Evolutionary conservation across 345 rosid species (phyloP).

Genomic region (Firmiana major): DNA sequence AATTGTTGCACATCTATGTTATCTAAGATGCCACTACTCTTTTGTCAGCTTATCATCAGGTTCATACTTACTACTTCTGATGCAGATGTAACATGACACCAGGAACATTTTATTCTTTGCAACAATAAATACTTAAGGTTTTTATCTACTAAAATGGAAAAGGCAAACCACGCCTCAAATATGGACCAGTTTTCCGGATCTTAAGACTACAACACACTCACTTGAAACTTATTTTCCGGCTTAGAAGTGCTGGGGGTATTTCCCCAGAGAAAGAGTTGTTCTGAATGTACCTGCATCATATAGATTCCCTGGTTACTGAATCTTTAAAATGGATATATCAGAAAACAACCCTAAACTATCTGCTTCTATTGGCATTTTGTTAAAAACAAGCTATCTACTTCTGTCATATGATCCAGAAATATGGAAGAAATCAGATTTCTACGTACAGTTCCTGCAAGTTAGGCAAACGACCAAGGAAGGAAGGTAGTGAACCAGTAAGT

Average conservation of each 20-base stretch:
- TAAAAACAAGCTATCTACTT: background rate
- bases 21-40: background rate
- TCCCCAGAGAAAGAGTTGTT: constrained; percentile 78
- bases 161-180: background rate
- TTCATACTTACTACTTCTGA: background rate
- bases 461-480: constrained; percentile 60
- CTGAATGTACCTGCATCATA: constrained; percentile 62
- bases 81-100: background rate
- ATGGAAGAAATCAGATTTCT: background rate
- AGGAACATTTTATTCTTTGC: background rate
- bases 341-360: too few relatives aligned
- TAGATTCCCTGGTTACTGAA: background rate
- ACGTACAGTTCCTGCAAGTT: constrained; percentile 79
- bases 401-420: background rate
- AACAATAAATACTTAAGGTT: background rate
- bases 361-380: background rate
- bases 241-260: constrained; percentile 55
- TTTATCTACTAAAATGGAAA: background rate
- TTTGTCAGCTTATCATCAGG: background rate
- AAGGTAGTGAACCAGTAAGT: constrained; percentile 71
- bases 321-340: background rate
- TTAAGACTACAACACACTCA: constrained; percentile 43
- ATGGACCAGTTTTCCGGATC: background rate
- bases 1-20: background rate
- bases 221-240: constrained; percentile 58